phyloP scores from a whole-genome alignment of 345 rosid species.

The Eucalyptus pumila region DNA sequence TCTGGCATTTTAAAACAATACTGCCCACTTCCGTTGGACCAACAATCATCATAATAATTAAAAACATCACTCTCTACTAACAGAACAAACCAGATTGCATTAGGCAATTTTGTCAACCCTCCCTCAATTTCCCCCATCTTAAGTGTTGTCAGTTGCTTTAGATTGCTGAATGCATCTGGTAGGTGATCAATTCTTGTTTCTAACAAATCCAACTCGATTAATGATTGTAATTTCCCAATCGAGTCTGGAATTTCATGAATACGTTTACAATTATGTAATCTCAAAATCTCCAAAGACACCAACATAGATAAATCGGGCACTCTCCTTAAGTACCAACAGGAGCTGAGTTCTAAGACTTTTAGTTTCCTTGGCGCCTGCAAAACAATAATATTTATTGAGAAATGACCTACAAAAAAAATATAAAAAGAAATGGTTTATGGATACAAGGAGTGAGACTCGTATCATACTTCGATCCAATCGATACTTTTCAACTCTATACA shows the following conservation, averaged over 20 bases:
- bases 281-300: not conserved
- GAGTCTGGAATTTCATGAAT: not conserved
- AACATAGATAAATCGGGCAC: rapidly evolving
- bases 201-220: not conserved
- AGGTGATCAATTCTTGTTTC: rapidly evolving
- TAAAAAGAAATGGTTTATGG: not conserved
- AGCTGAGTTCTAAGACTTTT: rapidly evolving
- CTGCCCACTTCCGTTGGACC: no score
- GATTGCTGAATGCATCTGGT: not conserved
- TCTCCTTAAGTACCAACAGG: rapidly evolving
- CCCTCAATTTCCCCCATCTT: rapidly evolving
- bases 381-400: not conserved
- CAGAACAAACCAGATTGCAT: rapidly evolving
- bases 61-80: no score
- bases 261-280: rapidly evolving
- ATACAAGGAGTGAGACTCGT: not conserved
- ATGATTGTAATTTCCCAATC: not conserved
- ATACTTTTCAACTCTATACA: rapidly evolving
- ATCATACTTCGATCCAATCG: not conserved
- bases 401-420: not conserved
- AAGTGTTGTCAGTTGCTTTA: not conserved
- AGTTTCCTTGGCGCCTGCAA: rapidly evolving
- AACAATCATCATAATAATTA: no score
- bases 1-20: no score
- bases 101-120: not conserved